Conservation (phyloP, 2,329 filamentous ascomycete genomes). For the Aspergillus flavus region DNA sequence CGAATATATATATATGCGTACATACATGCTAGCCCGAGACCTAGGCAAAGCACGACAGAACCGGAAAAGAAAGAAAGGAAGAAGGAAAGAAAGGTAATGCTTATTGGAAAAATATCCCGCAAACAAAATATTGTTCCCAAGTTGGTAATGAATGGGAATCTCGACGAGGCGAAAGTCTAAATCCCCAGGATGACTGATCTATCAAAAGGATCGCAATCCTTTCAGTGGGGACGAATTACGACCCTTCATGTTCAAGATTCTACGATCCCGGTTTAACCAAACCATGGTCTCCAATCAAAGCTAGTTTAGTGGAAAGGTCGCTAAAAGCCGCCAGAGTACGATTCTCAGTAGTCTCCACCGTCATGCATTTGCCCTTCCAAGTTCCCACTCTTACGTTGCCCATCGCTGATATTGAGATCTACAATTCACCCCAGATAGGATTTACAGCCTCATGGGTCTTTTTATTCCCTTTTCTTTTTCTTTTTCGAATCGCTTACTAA, state of each 20-base stretch:
- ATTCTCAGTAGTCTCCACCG: neutral
- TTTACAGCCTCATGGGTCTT: slow-evolving; percentile 2
- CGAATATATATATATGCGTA: neutral
- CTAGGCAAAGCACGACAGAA: neutral
- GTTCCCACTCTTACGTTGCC: neutral
- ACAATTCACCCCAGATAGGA: slow-evolving; percentile 1
- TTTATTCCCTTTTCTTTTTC: neutral
- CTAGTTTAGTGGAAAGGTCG: neutral
- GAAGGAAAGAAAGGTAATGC: neutral
- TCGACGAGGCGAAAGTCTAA: neutral
- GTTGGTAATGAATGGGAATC: neutral
- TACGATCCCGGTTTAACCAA: neutral
- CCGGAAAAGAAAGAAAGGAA: neutral
- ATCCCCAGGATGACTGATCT: neutral
- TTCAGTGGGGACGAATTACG: neutral
- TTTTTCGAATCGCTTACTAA: neutral
- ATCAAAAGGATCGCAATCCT: neutral
- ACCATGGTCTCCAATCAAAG: neutral
- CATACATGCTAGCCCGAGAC: neutral
- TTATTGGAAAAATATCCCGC: neutral
- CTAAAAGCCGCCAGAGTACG: neutral
- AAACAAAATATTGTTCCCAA: neutral
- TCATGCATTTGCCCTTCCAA: neutral
- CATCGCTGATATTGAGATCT: slow-evolving; percentile 10
- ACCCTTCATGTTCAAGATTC: neutral